Evolutionary conservation across 2,329 filamentous ascomycete species (phyloP).

Genomic region (Cytospora paraplurivora): DNA sequence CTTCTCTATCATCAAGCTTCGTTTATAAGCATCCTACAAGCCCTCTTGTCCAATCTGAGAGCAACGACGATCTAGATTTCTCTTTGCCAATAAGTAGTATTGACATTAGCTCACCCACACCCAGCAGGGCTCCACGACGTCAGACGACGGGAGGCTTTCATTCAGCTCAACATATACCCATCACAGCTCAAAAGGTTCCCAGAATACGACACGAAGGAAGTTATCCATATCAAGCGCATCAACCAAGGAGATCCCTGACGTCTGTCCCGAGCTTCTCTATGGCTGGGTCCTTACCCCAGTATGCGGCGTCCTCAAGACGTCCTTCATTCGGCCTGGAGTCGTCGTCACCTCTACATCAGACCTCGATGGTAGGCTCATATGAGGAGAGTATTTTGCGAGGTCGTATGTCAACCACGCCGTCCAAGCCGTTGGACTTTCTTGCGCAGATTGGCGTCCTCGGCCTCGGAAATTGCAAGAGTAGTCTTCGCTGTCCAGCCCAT

Average conservation of each 20-base stretch:
- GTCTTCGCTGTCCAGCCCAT: slow-evolving; percentile 82
- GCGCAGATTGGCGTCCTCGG: slow-evolving; percentile 95
- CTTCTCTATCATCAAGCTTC: slow-evolving; percentile 77
- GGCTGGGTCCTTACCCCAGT: slow-evolving; percentile 50
- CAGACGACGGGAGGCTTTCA: slow-evolving; percentile 63
- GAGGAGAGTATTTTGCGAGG: slow-evolving; percentile 95
- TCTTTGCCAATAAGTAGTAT: slow-evolving; percentile 55
- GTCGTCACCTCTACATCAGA: slow-evolving; percentile 75
- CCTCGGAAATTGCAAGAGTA: slow-evolving; percentile 83
- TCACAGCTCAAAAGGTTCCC: slow-evolving; percentile 37
- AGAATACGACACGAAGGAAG: slow-evolving; percentile 60
- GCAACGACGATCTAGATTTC: slow-evolving; percentile 75
- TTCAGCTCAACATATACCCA: slow-evolving; percentile 23
- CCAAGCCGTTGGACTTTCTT: slow-evolving; percentile 87
- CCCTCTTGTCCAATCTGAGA: slow-evolving; percentile 85
- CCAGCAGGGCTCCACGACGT: slow-evolving; percentile 52
- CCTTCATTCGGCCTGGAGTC: slow-evolving; percentile 74
- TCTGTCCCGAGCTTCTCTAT: slow-evolving; percentile 54
- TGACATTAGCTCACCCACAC: slow-evolving; percentile 47
- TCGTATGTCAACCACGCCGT: slow-evolving; percentile 95
- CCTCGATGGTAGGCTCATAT: slow-evolving; percentile 96
- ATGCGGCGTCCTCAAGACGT: slow-evolving; percentile 56
- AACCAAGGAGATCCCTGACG: slow-evolving; percentile 74
- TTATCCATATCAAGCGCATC: slow-evolving; percentile 74
- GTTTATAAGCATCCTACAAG: slow-evolving; percentile 87